A percentile compares a stretch with the other conserved stretches of the same genome.
Evolutionary conservation across 139 green algal genomes (phyloP).

Genomic region (Chlorella ohadii): DNA sequence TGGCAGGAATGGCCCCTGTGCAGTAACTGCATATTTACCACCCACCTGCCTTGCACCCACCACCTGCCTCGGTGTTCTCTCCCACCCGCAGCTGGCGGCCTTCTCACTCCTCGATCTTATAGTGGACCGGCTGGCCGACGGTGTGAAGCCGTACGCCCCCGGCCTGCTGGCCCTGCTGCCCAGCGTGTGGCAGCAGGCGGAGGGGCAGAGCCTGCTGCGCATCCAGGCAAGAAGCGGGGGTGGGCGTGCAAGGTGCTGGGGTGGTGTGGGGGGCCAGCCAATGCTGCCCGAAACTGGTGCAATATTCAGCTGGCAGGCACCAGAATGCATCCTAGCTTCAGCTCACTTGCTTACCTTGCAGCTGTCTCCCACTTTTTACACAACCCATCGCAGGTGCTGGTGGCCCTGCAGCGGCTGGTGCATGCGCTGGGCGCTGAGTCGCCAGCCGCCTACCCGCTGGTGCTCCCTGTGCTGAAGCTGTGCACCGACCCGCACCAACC

Average conservation of each 20-base stretch:
- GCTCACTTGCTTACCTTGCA: neutral
- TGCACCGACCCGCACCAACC: conserved; percentile 77
- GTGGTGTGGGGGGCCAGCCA: neutral
- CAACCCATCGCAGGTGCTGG: conserved; percentile 75
- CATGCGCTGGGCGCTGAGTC: conserved; percentile 75
- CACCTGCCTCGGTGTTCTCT: too few relatives aligned
- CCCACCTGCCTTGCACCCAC: too few relatives aligned
- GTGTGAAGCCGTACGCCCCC: conserved; percentile 56
- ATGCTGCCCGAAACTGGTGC: too few relatives aligned
- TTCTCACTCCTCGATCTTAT: conserved; percentile 82
- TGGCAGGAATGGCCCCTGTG: too few relatives aligned
- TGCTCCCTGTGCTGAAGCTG: conserved; percentile 76
- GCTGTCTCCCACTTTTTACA: too few relatives aligned
- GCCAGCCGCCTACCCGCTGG: conserved; percentile 54
- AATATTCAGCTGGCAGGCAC: too few relatives aligned
- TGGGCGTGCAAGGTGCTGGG: neutral
- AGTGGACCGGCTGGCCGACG: conserved; percentile 75
- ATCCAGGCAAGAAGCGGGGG: conserved; percentile 68
- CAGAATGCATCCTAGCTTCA: too few relatives aligned
- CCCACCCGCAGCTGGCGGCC: conserved; percentile 59
- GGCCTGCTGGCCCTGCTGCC: conserved; percentile 75
- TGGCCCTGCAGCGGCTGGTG: conserved; percentile 78
- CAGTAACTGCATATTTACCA: too few relatives aligned
- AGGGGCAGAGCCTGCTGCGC: conserved; percentile 79
- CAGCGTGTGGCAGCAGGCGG: conserved; percentile 68